These are phyloP conservation scores for Trebouxia sp. DNA, from an alignment of 139 green algal species.

Conservation along the genomic window DNA sequence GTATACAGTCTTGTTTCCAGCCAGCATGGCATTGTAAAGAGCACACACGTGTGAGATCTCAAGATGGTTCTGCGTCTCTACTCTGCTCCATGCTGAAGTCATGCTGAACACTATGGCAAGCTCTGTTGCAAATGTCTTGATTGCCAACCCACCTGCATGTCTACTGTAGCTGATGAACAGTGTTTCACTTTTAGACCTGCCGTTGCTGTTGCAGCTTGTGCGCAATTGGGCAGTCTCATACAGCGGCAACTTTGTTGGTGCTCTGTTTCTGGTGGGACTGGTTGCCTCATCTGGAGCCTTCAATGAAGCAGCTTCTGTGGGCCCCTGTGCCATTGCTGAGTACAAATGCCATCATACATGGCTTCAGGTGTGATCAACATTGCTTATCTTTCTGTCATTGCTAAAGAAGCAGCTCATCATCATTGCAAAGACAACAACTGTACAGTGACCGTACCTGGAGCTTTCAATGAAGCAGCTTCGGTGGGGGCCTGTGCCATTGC, in stretches of 20 bases:
- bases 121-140: too few species aligned
- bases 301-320: conserved; percentile 41
- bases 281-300: conserved; percentile 64
- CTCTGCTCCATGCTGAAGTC: too few species aligned
- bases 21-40: too few species aligned
- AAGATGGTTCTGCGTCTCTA: too few species aligned
- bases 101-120: too few species aligned
- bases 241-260: conserved; percentile 87
- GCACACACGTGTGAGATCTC: too few species aligned
- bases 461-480: conserved; percentile 49
- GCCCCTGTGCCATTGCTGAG: conserved; percentile 41
- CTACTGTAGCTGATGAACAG: too few species aligned
- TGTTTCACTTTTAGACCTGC: too few species aligned
- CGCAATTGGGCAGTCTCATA: conserved; percentile 80
- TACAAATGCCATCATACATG: conserved; percentile 51
- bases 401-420: not conserved
- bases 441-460: conserved; percentile 55
- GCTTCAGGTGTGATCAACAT: conserved; percentile 25
- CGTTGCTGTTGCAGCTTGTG: conserved; percentile 39
- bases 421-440: not conserved
- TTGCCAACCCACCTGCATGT: too few species aligned
- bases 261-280: conserved; percentile 60
- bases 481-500: conserved; percentile 35
- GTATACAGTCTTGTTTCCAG: too few species aligned
- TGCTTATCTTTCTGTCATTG: not conserved